phyloP scores from a whole-genome alignment of 2,329 filamentous ascomycete genomes.

The Tolypocladium ovalisporum region DNA sequence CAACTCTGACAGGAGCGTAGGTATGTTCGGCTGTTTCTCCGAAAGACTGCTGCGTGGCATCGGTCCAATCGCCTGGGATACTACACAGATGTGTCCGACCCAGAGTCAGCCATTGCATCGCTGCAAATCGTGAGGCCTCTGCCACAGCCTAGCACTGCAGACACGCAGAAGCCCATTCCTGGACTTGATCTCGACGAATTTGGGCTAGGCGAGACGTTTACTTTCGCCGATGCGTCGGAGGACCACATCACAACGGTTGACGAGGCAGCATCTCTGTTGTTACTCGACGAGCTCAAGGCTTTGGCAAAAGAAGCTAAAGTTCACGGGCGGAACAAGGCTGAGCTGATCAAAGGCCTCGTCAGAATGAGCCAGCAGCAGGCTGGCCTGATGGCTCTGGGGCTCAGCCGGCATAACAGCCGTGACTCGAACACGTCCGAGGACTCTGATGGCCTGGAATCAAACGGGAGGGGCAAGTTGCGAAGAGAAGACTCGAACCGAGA shows the following conservation, averaged over 20 bases:
- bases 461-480: conserved; percentile 7
- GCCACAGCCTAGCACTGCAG: conserved; percentile 24
- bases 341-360: conserved; percentile 65
- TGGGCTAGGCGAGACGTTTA: conserved; percentile 47
- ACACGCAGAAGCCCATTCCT: conserved; percentile 9
- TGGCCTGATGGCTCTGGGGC: conserved; percentile 58
- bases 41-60: conserved; percentile 89
- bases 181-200: conserved; percentile 28
- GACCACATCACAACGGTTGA: conserved; percentile 65
- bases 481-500: conserved; percentile 49
- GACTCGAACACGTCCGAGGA: conserved; percentile 38
- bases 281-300: conserved; percentile 77
- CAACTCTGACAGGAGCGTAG: conserved; percentile 27
- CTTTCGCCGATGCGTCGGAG: conserved; percentile 71
- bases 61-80: conserved; percentile 69
- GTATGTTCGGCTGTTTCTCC: conserved; percentile 84
- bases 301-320: conserved; percentile 81
- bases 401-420: conserved; percentile 53
- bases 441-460: conserved; percentile 21
- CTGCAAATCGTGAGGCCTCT: conserved; percentile 51
- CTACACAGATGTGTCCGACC: conserved; percentile 69
- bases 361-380: conserved; percentile 63
- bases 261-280: conserved; percentile 70
- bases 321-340: conserved; percentile 77
- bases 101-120: conserved; percentile 51